phyloP scores from a whole-genome alignment of 495 filamentous ascomycete genomes.

The Penicillium odoratum region DNA sequence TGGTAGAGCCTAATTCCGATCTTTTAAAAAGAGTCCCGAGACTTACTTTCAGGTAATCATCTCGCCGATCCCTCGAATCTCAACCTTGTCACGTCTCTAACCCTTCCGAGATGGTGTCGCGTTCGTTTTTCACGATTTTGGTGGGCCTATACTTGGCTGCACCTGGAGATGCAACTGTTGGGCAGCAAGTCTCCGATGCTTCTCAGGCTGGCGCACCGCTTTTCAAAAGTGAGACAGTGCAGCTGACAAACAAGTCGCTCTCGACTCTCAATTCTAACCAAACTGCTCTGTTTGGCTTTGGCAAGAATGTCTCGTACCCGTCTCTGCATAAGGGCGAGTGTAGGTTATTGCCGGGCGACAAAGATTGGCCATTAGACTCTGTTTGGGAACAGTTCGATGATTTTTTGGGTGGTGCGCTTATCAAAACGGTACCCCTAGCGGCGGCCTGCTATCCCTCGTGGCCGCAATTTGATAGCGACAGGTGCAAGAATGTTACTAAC shows the following conservation, averaged over 20 bases:
- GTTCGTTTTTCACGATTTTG: constrained; percentile 8
- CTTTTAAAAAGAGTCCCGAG: constrained; percentile 10
- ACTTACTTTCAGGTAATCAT: constrained; percentile 5
- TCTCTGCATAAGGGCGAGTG: constrained; percentile 31
- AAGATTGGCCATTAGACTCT: constrained; percentile 41
- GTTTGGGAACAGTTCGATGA: constrained; percentile 48
- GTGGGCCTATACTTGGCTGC: constrained; percentile 12
- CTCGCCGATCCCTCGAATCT: constrained; percentile 9
- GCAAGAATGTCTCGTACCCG: constrained; percentile 10
- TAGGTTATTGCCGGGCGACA: constrained; percentile 52
- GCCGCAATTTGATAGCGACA: constrained; percentile 44
- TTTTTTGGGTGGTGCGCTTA: constrained; percentile 50
- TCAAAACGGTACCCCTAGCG: constrained; percentile 55
- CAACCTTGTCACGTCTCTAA: background rate
- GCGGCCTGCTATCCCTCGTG: constrained; percentile 54
- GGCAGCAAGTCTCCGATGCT: constrained; percentile 10
- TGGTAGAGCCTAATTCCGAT: constrained; percentile 7
- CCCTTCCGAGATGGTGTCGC: constrained; percentile 16
- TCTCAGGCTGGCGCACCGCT: constrained; percentile 25
- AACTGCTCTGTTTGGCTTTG: constrained; percentile 24
- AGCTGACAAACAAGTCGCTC: constrained; percentile 43
- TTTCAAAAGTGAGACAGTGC: constrained; percentile 43
- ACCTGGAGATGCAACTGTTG: constrained; percentile 12
- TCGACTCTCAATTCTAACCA: constrained; percentile 29
- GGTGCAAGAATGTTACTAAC: constrained; percentile 33